Evolutionary conservation across 1,284 basidiomycete genomes (phyloP).

Genomic region (Schizophyllum commune): DNA sequence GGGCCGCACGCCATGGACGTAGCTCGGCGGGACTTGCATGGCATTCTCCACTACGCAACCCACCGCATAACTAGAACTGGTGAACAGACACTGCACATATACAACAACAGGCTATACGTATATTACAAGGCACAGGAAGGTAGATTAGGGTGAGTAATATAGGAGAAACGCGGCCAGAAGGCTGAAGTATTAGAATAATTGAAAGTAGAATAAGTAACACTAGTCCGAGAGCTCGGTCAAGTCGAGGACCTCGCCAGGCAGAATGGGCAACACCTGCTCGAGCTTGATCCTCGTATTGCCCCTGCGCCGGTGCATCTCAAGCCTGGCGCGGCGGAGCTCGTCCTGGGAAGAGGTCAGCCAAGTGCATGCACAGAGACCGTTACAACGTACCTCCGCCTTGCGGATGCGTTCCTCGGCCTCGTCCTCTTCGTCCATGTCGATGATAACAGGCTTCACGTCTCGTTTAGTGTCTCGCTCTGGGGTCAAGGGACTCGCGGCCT

Average conservation of each 20-base stretch:
- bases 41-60: no score
- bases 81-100: no score
- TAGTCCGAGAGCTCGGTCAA: not conserved
- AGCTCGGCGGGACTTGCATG: no score
- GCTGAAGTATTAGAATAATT: not conserved
- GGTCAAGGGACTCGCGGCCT: not conserved
- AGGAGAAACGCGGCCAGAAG: no score
- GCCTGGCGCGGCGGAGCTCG: not conserved
- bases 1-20: no score
- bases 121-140: not conserved
- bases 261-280: not conserved
- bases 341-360: not conserved
- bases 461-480: not conserved
- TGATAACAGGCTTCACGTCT: not conserved
- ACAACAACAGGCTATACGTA: not conserved
- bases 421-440: not conserved
- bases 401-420: not conserved
- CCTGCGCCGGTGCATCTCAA: not conserved
- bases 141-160: no score
- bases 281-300: not conserved
- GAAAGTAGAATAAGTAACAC: not conserved
- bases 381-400: not conserved
- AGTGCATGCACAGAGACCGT: no score
- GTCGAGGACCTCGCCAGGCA: slow-evolving; percentile 3
- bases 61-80: no score